phyloP scores from a whole-genome alignment of 306 rosid genomes.

The Prunus dulcis region DNA sequence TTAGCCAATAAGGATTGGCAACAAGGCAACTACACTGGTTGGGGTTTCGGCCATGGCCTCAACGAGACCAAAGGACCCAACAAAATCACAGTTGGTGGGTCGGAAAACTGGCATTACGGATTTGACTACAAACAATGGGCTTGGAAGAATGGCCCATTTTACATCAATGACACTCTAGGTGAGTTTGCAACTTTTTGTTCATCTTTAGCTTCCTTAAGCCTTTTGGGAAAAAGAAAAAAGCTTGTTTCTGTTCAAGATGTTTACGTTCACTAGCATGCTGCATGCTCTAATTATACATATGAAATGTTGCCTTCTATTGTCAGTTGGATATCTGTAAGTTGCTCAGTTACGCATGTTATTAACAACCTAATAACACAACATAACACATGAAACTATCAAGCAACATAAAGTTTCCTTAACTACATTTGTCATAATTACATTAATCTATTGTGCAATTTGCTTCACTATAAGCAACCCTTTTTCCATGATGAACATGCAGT shows the following conservation, averaged over 20 bases:
- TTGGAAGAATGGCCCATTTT: constrained; percentile 42
- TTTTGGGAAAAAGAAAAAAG: too few species aligned
- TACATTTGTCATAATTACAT: not conserved
- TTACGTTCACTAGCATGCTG: too few species aligned
- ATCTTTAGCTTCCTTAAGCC: not conserved
- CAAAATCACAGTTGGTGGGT: constrained; percentile 53
- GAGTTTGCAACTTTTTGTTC: not conserved
- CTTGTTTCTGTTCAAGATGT: too few species aligned
- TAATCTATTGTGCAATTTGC: too few species aligned
- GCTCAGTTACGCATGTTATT: too few species aligned
- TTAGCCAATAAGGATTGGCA: constrained; percentile 45
- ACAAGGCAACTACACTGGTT: constrained; percentile 24
- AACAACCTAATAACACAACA: not conserved
- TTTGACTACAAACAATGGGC: constrained; percentile 57
- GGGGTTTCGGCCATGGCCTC: constrained; percentile 9
- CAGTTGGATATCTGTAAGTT: too few species aligned
- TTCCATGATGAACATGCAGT: constrained; percentile 30
- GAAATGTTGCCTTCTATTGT: too few species aligned
- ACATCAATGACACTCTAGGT: constrained; percentile 65
- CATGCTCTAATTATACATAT: too few species aligned
- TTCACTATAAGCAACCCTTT: not conserved
- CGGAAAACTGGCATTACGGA: constrained; percentile 51
- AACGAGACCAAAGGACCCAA: constrained; percentile 16
- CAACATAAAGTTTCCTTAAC: not conserved
- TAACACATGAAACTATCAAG: not conserved